A percentile compares a stretch with the other conserved stretches of the same genome.
These are phyloP conservation scores for Sporobolus alterniflorus DNA, from an alignment of 202 grass and related monocot species.

Conservation along the genomic window DNA sequence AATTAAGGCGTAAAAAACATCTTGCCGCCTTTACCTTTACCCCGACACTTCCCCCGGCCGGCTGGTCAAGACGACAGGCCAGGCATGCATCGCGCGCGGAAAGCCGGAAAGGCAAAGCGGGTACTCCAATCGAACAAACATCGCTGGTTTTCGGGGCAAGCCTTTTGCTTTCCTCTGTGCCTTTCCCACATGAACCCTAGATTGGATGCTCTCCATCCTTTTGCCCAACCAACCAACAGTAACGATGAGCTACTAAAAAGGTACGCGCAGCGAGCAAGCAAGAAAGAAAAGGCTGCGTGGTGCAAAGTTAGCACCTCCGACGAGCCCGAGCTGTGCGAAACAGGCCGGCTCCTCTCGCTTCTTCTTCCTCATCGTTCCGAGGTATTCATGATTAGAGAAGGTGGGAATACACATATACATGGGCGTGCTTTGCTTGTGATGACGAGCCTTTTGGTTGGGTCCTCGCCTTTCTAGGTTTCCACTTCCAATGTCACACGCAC, in stretches of 20 bases:
- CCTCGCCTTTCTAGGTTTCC: background rate
- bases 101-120: no score
- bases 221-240: background rate
- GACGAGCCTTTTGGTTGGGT: background rate
- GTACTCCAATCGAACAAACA: background rate
- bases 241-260: background rate
- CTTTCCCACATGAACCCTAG: background rate
- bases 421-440: background rate
- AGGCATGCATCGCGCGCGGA: no score
- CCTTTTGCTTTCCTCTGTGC: background rate
- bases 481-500: background rate
- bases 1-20: no score
- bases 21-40: no score
- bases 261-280: background rate
- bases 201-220: background rate
- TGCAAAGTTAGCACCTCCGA: background rate
- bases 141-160: background rate
- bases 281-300: background rate
- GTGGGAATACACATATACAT: background rate
- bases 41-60: no score
- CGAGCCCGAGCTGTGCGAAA: no score
- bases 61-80: no score
- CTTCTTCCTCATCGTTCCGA: no score
- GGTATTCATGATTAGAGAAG: no score
- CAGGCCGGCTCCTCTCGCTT: no score